Evolutionary conservation across 345 rosid genomes (phyloP).

Genomic region (Xanthoceras sorbifolium): DNA sequence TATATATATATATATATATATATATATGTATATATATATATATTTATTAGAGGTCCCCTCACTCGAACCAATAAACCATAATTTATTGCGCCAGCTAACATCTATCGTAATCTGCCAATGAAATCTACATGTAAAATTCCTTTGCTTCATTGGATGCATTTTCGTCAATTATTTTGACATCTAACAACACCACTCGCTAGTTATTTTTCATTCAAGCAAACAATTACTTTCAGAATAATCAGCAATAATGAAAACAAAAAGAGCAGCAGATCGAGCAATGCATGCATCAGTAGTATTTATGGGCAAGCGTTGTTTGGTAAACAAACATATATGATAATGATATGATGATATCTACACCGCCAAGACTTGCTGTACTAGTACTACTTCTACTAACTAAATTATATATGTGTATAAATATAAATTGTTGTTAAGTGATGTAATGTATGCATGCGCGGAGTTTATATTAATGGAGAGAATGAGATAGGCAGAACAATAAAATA

Average conservation of each 20-base stretch:
- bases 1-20: too few relatives aligned
- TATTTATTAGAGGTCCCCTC: background rate
- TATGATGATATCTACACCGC: background rate
- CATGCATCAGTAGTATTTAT: too few relatives aligned
- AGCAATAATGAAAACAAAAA: background rate
- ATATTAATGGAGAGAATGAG: background rate
- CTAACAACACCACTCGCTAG: background rate
- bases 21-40: too few relatives aligned
- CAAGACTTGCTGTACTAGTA: background rate
- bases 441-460: constrained; percentile 8
- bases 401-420: background rate
- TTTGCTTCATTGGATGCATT: background rate
- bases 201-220: background rate
- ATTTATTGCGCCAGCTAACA: constrained; percentile 2
- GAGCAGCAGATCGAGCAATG: background rate
- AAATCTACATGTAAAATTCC: background rate
- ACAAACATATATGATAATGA: background rate
- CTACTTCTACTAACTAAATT: background rate
- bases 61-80: background rate
- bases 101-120: too few relatives aligned
- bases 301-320: background rate
- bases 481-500: constrained; percentile 4
- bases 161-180: background rate
- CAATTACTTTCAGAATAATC: background rate
- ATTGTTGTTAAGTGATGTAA: constrained; percentile 1